Conservation (phyloP, 2,329 filamentous ascomycete species). For the Aphanocladium album region DNA sequence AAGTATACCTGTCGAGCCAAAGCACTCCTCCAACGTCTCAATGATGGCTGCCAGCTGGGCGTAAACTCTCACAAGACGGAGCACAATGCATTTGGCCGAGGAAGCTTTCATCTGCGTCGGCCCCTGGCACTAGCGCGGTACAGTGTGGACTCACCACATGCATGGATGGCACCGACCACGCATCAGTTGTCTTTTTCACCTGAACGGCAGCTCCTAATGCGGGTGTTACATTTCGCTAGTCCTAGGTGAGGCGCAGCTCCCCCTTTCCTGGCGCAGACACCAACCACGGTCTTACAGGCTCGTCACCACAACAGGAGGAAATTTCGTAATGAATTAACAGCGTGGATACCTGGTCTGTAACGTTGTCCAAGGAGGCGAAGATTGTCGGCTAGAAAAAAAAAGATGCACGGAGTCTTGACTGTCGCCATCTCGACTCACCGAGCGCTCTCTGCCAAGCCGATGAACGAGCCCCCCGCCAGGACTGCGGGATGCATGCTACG, state of each 20-base stretch:
- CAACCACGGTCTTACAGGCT: neutral
- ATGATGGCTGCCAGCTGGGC: neutral
- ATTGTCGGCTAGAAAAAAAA: neutral
- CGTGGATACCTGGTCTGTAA: neutral
- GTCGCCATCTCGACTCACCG: neutral
- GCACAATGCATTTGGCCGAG: neutral
- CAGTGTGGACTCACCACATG: slow-evolving; percentile 5
- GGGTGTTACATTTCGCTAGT: neutral
- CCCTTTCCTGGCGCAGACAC: slow-evolving; percentile 2
- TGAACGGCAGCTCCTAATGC: slow-evolving; percentile 1
- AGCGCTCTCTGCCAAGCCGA: neutral
- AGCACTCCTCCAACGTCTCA: neutral
- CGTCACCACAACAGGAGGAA: neutral
- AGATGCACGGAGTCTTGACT: no score
- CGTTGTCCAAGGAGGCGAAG: neutral
- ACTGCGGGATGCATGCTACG: neutral
- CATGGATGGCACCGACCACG: slow-evolving; percentile 17
- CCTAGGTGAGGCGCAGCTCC: slow-evolving; percentile 10
- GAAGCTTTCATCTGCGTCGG: slow-evolving; percentile 1
- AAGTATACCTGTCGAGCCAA: neutral
- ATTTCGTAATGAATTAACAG: neutral
- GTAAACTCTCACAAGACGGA: neutral
- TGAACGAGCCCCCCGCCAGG: neutral
- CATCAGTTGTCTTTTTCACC: neutral
- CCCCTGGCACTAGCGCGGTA: slow-evolving; percentile 10